Base-by-base conservation (phyloP, 78 protist species). In the Dictyostelium capitatum region DNA sequence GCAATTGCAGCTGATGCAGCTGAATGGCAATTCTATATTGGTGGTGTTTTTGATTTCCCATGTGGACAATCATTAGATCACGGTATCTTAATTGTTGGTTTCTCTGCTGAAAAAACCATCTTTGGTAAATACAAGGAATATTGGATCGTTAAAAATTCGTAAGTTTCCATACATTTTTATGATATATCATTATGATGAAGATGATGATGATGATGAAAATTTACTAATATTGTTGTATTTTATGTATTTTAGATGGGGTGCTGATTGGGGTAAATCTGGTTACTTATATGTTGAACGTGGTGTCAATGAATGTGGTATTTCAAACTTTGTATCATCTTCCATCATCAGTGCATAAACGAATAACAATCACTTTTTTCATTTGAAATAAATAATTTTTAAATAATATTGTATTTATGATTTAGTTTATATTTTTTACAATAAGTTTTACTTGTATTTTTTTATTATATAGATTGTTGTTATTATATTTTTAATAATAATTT, bases 1-100 rank as follows among this genome's bases (percentile, higher is more conserved):
- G 92, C 96, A 46, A 78, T 93, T n/a, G 91, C 90, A 67, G 91
- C 91, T 37, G 96, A 93, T 83, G 92, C 96, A 32, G 85, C 79
- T 25, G 89, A 70, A 78, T 91, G 95, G 95, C 83, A 77, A 50
- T 91, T 72, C 85, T 91, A 91, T 50, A 14, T 80, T 12, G 79
- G 81, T 43, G 94, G 94, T 72, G 94, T 89, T 10, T 79, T 89
- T 41, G 85, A 79, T 54, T 7, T 89, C 19, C 91, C 91, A 84
- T 84, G 91, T 14, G 91, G 91, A 28, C 8, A 57, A 10, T 11
- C 83, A 11, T 54, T 89, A 51, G 94, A 89, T 79, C 94, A 89
- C 69, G 94, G 87, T 69, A 89, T 89, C 23, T 56, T 89, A 15
- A 79, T 89, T 14, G 94, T 89, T 54, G 94, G 94, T 56, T 89